A percentile compares a stretch with the other conserved stretches of the same genome.
These are phyloP conservation scores for Aureobasidium sp. DNA, from an alignment of 2,329 filamentous ascomycete genomes.

Conservation along the genomic window DNA sequence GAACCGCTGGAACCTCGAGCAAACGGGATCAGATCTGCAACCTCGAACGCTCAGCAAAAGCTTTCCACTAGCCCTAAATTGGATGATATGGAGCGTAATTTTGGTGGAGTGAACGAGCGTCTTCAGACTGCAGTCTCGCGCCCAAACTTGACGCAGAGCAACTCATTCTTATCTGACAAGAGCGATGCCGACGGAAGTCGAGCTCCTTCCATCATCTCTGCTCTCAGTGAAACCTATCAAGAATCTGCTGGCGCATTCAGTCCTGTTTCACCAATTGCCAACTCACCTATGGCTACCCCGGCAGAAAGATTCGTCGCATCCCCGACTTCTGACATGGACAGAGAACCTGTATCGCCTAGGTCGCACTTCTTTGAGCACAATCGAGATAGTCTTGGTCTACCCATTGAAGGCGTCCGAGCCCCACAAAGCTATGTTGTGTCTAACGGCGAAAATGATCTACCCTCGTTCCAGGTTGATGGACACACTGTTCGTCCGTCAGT, in stretches of 20 bases:
- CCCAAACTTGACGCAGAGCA: conserved; percentile 13
- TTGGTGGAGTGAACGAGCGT: conserved; percentile 21
- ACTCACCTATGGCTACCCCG: neutral
- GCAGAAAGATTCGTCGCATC: neutral
- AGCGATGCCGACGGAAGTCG: conserved; percentile 45
- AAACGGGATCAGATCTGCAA: neutral
- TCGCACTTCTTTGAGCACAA: neutral
- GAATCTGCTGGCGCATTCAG: neutral
- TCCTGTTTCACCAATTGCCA: conserved; percentile 12
- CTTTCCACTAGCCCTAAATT: conserved; percentile 12
- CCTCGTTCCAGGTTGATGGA: conserved; percentile 41
- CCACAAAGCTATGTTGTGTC: neutral
- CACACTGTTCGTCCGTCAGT: conserved; percentile 29
- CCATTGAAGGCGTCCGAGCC: neutral
- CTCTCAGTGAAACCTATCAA: conserved; percentile 9
- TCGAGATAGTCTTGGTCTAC: conserved; percentile 1
- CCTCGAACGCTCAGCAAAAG: neutral
- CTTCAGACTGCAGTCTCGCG: conserved; percentile 22
- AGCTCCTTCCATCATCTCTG: conserved; percentile 19
- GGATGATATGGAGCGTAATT: neutral
- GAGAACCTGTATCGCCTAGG: neutral
- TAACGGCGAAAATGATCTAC: neutral
- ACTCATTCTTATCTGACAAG: conserved; percentile 47
- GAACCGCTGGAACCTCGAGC: conserved; percentile 19
- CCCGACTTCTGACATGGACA: neutral